Evolutionary conservation across 176 grass and related monocot species (phyloP).

Genomic region (Avena sativa): DNA sequence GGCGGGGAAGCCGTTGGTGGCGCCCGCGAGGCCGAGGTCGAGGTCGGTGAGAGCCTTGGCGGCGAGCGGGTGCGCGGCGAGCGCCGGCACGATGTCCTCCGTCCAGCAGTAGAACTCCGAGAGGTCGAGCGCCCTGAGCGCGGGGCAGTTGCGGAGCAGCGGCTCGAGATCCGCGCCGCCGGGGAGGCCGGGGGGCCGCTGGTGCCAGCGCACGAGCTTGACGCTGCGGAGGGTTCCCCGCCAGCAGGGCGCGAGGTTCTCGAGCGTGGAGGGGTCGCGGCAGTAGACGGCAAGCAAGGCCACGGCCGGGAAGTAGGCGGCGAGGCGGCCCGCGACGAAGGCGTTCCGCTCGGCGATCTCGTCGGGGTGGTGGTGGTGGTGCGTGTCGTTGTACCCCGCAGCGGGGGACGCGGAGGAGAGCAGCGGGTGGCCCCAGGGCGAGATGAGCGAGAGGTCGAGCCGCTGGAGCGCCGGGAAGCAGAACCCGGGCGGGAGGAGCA

Average conservation of each 20-base stretch:
- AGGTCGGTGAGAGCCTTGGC: slow-evolving; percentile 61
- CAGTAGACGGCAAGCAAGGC: slow-evolving; percentile 69
- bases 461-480: slow-evolving; percentile 68
- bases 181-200: slow-evolving; percentile 55
- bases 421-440: slow-evolving; percentile 85
- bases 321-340: slow-evolving; percentile 51
- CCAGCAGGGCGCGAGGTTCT: slow-evolving; percentile 65
- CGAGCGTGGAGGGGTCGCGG: slow-evolving; percentile 80
- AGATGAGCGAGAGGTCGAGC: slow-evolving; percentile 87
- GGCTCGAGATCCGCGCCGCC: slow-evolving; percentile 77
- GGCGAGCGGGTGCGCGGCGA: slow-evolving; percentile 49
- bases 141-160: slow-evolving; percentile 54
- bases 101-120: slow-evolving; percentile 99
- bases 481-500: slow-evolving; percentile 53
- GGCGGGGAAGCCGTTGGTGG: slow-evolving; percentile 79
- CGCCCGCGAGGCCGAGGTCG: slow-evolving; percentile 80
- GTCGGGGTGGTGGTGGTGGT: not conserved
- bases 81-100: slow-evolving; percentile 74
- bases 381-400: not conserved
- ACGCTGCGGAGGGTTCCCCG: slow-evolving; percentile 40
- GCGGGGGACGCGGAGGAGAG: slow-evolving; percentile 32
- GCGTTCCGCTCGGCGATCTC: slow-evolving; percentile 34
- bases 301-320: slow-evolving; percentile 65
- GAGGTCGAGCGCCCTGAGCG: slow-evolving; percentile 69
- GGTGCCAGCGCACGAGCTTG: slow-evolving; percentile 97